Evolutionary conservation across 2,329 filamentous ascomycete species (phyloP).

Genomic region (Microdochium paspali): DNA sequence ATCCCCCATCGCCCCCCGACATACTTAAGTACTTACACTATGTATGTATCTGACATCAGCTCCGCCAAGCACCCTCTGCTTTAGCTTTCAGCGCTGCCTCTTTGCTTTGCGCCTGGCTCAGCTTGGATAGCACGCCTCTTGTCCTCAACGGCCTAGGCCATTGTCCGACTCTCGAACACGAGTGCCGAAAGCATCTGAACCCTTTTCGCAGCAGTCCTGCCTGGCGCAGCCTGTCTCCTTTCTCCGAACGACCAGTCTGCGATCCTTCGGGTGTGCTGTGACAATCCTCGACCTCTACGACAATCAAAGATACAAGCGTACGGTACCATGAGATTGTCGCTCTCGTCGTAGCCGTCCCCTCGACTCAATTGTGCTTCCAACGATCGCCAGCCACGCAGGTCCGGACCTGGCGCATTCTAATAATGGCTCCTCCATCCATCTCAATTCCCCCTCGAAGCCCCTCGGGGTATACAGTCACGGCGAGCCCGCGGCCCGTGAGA

Average conservation of each 20-base stretch:
- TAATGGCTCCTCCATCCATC: conserved; percentile 43
- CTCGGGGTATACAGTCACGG: conserved; percentile 18
- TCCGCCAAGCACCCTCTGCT: neutral
- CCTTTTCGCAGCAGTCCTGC: neutral
- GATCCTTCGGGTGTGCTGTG: neutral
- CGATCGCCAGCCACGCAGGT: neutral
- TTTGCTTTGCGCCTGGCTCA: neutral
- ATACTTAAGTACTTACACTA: too few relatives aligned
- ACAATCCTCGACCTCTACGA: too few relatives aligned
- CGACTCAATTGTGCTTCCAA: neutral
- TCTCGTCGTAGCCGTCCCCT: neutral
- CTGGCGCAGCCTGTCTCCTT: neutral
- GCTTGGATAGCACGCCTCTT: neutral
- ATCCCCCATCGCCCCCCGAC: neutral
- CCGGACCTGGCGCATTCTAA: conserved; percentile 1
- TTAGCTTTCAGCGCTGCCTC: neutral
- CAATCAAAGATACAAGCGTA: neutral
- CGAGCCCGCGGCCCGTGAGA: conserved; percentile 24
- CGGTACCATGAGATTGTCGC: neutral
- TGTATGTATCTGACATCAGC: neutral
- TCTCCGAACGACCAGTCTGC: neutral
- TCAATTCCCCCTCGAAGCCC: conserved; percentile 32
- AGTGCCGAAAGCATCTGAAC: too few relatives aligned
- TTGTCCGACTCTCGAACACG: neutral
- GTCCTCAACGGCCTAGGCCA: neutral